phyloP scores from a whole-genome alignment of 208 protist species.

The Leishmania amazonensis region DNA sequence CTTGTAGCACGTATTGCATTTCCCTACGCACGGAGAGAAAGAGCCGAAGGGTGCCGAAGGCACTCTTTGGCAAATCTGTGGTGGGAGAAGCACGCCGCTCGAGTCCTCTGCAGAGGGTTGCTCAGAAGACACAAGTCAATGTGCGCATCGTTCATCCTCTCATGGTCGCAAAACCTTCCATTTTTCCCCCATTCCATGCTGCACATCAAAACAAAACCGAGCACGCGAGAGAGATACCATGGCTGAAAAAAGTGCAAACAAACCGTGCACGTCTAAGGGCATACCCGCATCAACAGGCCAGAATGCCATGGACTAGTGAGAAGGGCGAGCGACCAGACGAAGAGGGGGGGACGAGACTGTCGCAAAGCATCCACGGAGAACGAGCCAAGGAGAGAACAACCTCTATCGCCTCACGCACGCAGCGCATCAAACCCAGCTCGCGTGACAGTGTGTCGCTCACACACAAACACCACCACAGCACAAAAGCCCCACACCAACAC shows the following conservation, averaged over 20 bases:
- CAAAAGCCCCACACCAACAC: not conserved
- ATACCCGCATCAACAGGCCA: not conserved
- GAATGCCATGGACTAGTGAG: not conserved
- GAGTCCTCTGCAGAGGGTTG: not conserved
- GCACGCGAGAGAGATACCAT: not conserved
- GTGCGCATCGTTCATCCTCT: not conserved
- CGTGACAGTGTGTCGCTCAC: not conserved
- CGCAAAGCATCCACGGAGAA: not conserved
- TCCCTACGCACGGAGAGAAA: not conserved
- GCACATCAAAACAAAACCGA: not conserved
- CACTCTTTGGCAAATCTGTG: not conserved
- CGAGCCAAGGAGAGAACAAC: not conserved
- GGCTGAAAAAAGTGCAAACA: conserved; percentile 1
- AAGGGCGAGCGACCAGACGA: conserved; percentile 11
- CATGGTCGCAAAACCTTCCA: not conserved
- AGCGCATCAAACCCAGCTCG: not conserved
- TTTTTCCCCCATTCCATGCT: not conserved
- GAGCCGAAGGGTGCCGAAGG: not conserved
- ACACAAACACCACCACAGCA: not conserved
- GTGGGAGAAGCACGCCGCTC: not conserved
- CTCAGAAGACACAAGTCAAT: not conserved
- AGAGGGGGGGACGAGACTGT: not conserved
- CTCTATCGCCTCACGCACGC: not conserved
- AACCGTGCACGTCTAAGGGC: not conserved
- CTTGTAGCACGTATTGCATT: not conserved